Percentiles rank a stretch among this genome's conserved stretches.
Evolutionary conservation across 2,329 filamentous ascomycete species (phyloP).

Genomic region (Coniochaeta ligniaria): DNA sequence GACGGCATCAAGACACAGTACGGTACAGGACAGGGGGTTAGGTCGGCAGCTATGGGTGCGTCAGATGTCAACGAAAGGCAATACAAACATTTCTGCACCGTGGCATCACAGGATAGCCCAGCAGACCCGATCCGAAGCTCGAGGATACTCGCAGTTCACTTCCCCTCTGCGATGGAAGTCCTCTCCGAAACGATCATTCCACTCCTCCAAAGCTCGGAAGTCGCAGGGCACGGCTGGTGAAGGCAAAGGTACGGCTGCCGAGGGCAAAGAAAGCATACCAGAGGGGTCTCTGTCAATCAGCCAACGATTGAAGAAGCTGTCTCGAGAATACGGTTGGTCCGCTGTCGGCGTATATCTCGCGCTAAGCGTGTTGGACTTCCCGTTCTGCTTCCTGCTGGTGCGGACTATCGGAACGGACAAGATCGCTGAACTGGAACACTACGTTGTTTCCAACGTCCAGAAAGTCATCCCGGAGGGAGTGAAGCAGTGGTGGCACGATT

Average conservation of each 20-base stretch:
- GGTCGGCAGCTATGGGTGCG: not conserved
- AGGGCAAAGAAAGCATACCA: slow-evolving; percentile 4
- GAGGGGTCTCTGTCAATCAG: slow-evolving; percentile 38
- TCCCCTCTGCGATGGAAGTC: not conserved
- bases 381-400: slow-evolving; percentile 89
- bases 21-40: not conserved
- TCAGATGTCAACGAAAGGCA: not conserved
- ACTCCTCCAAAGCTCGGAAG: slow-evolving; percentile 16
- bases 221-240: slow-evolving; percentile 2
- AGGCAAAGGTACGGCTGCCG: slow-evolving; percentile 3
- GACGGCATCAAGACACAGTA: not conserved
- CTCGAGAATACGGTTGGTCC: slow-evolving; percentile 89
- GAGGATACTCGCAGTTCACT: not conserved
- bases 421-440: slow-evolving; percentile 64
- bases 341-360: slow-evolving; percentile 85
- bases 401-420: slow-evolving; percentile 74
- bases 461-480: slow-evolving; percentile 52
- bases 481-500: slow-evolving; percentile 44
- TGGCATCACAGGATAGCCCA: not conserved
- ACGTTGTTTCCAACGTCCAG: slow-evolving; percentile 53
- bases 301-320: slow-evolving; percentile 72
- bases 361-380: slow-evolving; percentile 82
- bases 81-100: not conserved
- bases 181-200: slow-evolving; percentile 4
- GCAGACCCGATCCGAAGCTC: not conserved